Percentiles rank a stretch among this genome's conserved stretches.
Conservation (phyloP, 2,329 filamentous ascomycete species). For the Pseudogymnoascus sp. region DNA sequence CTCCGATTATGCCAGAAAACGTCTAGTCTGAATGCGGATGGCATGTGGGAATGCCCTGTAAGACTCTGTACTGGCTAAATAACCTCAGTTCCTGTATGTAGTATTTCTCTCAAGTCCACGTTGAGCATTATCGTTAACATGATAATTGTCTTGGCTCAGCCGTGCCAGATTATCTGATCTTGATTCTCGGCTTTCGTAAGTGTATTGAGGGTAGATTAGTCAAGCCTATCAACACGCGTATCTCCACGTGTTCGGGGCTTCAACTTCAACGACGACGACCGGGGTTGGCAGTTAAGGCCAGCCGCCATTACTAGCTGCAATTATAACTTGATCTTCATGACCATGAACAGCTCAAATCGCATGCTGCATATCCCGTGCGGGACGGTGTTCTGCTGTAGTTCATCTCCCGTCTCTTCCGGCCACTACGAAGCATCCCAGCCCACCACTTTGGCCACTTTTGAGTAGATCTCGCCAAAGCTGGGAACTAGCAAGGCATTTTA, state of each 20-base stretch:
- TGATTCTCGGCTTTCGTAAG: not conserved
- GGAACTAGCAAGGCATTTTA: not conserved
- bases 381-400: not conserved
- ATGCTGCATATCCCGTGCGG: not conserved
- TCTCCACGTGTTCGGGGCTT: not conserved
- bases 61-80: not conserved
- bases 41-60: not conserved
- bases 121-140: not conserved
- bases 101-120: not conserved
- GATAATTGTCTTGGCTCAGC: not conserved
- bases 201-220: not conserved
- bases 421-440: not conserved
- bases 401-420: not conserved
- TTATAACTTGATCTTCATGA: not conserved
- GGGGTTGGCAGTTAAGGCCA: not conserved
- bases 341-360: not conserved
- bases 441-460: not conserved
- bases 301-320: not conserved
- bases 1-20: not conserved
- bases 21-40: conserved; percentile 4
- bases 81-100: not conserved
- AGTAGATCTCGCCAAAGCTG: not conserved
- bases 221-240: not conserved
- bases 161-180: not conserved
- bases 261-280: not conserved